Percentiles rank a stretch among this genome's conserved stretches.
Evolutionary conservation across 495 filamentous ascomycete species (phyloP).

Genomic region (Penicillium canescens): DNA sequence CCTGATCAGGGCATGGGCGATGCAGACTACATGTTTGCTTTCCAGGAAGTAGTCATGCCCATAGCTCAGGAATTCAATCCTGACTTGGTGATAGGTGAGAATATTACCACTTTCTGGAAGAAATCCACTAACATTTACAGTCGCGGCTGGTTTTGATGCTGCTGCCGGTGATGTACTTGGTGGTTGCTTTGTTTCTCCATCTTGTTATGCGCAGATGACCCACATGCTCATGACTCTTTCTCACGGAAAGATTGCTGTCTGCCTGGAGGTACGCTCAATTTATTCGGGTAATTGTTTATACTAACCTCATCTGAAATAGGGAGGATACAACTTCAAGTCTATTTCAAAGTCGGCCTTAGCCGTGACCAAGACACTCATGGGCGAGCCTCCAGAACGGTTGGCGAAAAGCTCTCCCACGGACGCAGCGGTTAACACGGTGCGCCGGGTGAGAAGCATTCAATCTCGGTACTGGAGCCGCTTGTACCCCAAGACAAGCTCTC

Average conservation of each 20-base stretch:
- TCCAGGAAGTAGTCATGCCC: constrained; percentile 97
- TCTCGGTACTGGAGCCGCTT: constrained; percentile 61
- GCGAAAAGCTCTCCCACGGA: constrained; percentile 45
- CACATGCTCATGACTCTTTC: constrained; percentile 98
- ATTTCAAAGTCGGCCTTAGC: constrained; percentile 91
- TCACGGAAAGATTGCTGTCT: constrained; percentile 84
- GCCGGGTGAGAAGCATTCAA: constrained; percentile 56
- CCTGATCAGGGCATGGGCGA: constrained; percentile 90
- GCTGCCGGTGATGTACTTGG: constrained; percentile 90
- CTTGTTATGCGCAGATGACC: constrained; percentile 97
- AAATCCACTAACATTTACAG: constrained; percentile 31
- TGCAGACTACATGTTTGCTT: constrained; percentile 94
- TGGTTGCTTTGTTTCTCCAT: constrained; percentile 84
- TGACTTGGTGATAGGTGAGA: constrained; percentile 80
- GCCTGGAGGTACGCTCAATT: constrained; percentile 62
- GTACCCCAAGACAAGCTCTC: constrained; percentile 45
- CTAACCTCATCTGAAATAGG: constrained; percentile 39
- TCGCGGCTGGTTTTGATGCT: constrained; percentile 95
- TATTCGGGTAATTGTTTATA: not conserved
- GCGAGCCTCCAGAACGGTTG: constrained; percentile 83
- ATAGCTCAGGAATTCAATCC: constrained; percentile 91
- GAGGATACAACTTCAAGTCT: constrained; percentile 90
- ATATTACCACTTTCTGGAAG: not conserved
- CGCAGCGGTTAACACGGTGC: constrained; percentile 48
- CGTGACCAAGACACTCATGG: constrained; percentile 90